Evolutionary conservation across 2,329 filamentous ascomycete genomes (phyloP).

Genomic region (Graphilbum fragrans): DNA sequence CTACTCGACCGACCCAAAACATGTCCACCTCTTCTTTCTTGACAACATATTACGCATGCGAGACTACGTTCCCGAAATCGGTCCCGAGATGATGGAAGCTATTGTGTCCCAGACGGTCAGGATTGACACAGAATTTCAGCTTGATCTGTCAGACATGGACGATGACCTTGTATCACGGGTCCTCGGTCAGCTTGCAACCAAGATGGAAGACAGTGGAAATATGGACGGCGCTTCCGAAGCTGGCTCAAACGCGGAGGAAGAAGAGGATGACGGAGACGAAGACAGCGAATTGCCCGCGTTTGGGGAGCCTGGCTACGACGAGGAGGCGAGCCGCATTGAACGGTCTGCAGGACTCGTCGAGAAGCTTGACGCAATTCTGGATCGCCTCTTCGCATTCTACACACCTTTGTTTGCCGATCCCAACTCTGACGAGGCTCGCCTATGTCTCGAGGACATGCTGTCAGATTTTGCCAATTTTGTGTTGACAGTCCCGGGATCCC

Average conservation of each 20-base stretch:
- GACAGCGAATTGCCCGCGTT: conserved; percentile 57
- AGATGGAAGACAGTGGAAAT: conserved; percentile 27
- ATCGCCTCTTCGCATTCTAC: conserved; percentile 78
- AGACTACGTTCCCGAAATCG: conserved; percentile 65
- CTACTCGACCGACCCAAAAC: conserved; percentile 62
- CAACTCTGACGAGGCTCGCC: conserved; percentile 54
- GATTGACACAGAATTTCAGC: conserved; percentile 90
- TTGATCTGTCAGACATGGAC: conserved; percentile 84
- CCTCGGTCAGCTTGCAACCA: conserved; percentile 35
- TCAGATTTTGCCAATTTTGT: conserved; percentile 81
- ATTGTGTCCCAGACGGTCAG: conserved; percentile 82
- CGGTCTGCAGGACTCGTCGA: conserved; percentile 69
- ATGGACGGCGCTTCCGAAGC: conserved; percentile 8
- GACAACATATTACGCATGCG: conserved; percentile 70
- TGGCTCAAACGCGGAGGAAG: conserved; percentile 15
- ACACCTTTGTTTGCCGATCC: conserved; percentile 58
- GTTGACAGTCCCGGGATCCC: conserved; percentile 79
- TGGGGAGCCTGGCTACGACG: conserved; percentile 55
- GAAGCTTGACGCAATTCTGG: conserved; percentile 85
- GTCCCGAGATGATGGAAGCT: conserved; percentile 68
- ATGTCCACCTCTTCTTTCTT: conserved; percentile 77
- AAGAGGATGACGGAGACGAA: conserved; percentile 32
- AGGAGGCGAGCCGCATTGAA: conserved; percentile 51
- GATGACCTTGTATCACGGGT: conserved; percentile 73
- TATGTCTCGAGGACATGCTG: conserved; percentile 66